Evolutionary conservation across 1,284 basidiomycete genomes (phyloP), one percentile per base, ranked within the genome.

Genomic region (Hypsizygus ulmarius): DNA sequence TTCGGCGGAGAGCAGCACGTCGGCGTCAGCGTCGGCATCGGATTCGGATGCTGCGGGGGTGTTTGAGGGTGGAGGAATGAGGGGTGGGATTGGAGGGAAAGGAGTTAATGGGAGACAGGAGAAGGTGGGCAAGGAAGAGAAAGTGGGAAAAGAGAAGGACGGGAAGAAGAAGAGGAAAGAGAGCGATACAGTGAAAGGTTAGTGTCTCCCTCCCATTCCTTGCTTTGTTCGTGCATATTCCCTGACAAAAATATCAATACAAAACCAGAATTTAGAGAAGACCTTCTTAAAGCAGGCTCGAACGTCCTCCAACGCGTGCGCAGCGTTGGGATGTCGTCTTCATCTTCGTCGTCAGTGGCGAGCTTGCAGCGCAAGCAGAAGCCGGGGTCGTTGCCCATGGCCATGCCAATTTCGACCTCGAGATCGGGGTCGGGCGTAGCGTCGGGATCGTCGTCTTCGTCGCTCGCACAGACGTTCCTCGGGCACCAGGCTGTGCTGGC

Each of bases 151-250:
- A 27, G 39, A 12, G 18, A 41, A 11, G 39, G 16, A 15, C 19
- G 28, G 16, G 44, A 16, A 18, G 1, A 12, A 27, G 29, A 43
- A 32, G 41, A 41, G 39, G 21, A 47, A 46, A n/a, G 54, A 55
- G 14, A 45, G 49, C 7, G 58, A 58, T 36, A 43, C 45, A 3
- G 57, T 56, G 6, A 59, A 57, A 50, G 58, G 58, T 56, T 19
- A n/a, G n/a, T 14, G 41, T 39, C 28, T 29, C 50, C 57, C 8
- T 68, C 71, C 0, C 69, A 73, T 45, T 68, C 71, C 2, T 70
- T 72, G 10, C 62, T n/a, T n/a, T n/a, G n/a, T n/a, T n/a, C n/a
- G n/a, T n/a, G n/a, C n/a, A n/a, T n/a, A n/a, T n/a, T n/a, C n/a
- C n/a, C n/a, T 73, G 0, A 74, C 73, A 0, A 74, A 77, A 27